Evolutionary conservation across 2,329 filamentous ascomycete species (phyloP).

Genomic region (Emergomyces pasteurianus): DNA sequence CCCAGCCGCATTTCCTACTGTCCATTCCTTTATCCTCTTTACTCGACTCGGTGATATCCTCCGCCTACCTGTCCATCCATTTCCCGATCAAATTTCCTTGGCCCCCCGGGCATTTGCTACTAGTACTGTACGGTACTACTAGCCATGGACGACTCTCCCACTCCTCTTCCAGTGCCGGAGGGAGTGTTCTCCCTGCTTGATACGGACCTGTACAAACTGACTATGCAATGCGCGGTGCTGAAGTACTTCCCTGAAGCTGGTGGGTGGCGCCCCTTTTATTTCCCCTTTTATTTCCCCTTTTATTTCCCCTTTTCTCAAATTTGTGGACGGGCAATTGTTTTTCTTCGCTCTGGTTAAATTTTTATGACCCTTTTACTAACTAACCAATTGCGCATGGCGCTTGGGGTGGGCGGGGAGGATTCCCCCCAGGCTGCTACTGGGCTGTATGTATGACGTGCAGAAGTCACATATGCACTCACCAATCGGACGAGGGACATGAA

Average conservation of each 20-base stretch:
- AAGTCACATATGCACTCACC: constrained; percentile 86
- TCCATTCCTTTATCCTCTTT: not conserved
- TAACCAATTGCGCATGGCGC: not conserved
- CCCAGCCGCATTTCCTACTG: not conserved
- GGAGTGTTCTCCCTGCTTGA: constrained; percentile 74
- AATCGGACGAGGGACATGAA: constrained; percentile 94
- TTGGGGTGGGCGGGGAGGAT: too few species aligned
- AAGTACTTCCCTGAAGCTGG: constrained; percentile 71
- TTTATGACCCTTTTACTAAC: not conserved
- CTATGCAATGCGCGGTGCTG: constrained; percentile 94
- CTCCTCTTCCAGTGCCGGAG: constrained; percentile 35
- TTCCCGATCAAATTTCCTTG: not conserved
- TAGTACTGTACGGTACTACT: not conserved
- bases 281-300: not conserved
- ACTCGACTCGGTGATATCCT: not conserved
- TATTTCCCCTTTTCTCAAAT: too few species aligned
- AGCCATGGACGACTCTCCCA: not conserved
- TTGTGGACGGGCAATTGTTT: too few species aligned
- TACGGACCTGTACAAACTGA: constrained; percentile 87
- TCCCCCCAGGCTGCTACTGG: not conserved
- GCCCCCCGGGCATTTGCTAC: too few species aligned
- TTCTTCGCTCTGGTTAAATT: not conserved
- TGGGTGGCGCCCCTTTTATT: constrained; percentile 20
- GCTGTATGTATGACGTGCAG: constrained; percentile 23
- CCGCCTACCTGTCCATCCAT: not conserved